phyloP scores from a whole-genome alignment of 495 filamentous ascomycete species.

The Penicillium cataractarum region DNA sequence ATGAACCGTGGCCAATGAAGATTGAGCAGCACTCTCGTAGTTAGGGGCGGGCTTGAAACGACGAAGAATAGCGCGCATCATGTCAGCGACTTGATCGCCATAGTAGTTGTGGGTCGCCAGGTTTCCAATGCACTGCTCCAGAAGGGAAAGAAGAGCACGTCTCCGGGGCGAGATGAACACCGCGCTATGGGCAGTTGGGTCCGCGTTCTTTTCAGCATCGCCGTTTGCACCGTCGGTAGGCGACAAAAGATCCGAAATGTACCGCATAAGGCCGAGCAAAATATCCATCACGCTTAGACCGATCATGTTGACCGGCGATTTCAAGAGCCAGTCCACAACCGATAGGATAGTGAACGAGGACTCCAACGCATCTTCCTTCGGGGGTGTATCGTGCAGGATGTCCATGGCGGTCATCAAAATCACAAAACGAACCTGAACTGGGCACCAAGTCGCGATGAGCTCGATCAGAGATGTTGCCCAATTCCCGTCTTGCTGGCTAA shows the following conservation, averaged over 20 bases:
- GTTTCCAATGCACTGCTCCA: conserved; percentile 79
- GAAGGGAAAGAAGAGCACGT: conserved; percentile 60
- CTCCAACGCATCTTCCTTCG: conserved; percentile 66
- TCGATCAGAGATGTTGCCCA: conserved; percentile 84
- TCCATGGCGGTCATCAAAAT: conserved; percentile 83
- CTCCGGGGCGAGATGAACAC: conserved; percentile 45
- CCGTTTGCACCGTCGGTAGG: conserved; percentile 55
- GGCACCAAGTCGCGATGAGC: conserved; percentile 78
- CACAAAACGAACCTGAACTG: conserved; percentile 88
- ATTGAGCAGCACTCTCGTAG: conserved; percentile 40
- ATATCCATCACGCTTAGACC: conserved; percentile 93
- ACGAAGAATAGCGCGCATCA: conserved; percentile 76
- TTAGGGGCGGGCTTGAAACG: conserved; percentile 68
- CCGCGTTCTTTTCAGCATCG: conserved; percentile 27
- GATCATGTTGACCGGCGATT: conserved; percentile 88
- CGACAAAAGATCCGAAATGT: conserved; percentile 71
- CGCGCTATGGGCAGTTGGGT: conserved; percentile 12
- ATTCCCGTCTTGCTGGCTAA: conserved; percentile 45
- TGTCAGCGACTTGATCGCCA: conserved; percentile 88
- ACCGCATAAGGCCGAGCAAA: conserved; percentile 76
- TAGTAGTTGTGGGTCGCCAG: conserved; percentile 95
- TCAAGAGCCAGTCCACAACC: conserved; percentile 77
- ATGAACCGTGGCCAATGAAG: conserved; percentile 47
- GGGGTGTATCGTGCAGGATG: conserved; percentile 61
- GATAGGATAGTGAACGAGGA: conserved; percentile 72